Evolutionary conservation across 2,329 filamentous ascomycete genomes (phyloP), one percentile per base, ranked within the genome.

Genomic region (Botrytis porri): DNA sequence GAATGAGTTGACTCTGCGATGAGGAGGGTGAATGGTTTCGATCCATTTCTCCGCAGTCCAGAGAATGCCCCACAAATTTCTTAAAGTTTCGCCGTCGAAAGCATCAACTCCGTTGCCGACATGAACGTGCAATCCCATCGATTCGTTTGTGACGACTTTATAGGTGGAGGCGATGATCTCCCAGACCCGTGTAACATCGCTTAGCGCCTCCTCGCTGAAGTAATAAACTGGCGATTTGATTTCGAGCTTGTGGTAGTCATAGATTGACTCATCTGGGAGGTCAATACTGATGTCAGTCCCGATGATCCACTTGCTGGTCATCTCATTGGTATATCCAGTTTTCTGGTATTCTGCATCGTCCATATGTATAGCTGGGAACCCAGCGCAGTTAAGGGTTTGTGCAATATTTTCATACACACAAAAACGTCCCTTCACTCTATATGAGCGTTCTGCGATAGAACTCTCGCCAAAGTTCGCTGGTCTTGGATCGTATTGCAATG

Each of bases 81-180:
- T 77, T 16, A 82, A 48, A 2, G 77, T 77, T 12, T 70, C 37
- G 16, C 78, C 54, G 9, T 73, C 71, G 51, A 81, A 81, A 1
- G 76, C 75, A 9, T 74, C n/a, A 25, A 51, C 54, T 5, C 76
- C 77, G 48, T 80, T 78, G 4, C 81, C 81, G n/a, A 82, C 74
- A 69, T 82, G 80, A 25, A 82, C 77, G 69, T 82, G 80, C 0
- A 80, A 48, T 0, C 79, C 80, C 43, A 76, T 78, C 1, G 74
- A 75, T 1, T 73, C 43, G 61, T 81, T 80, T 51, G 71, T 62
- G 16, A 75, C 59, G 9, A 80, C 41, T 20, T 76, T 72, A 65
- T 78, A 78, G 0, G 65, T 75, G 3, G 69, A 70, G 5, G 57
- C 22, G 22, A 79, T 45, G 20, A 76, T 41, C n/a, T 39, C 39